Base-by-base conservation (phyloP, 192 early-diverging fungal species). In the Geranomyces variabilis region DNA sequence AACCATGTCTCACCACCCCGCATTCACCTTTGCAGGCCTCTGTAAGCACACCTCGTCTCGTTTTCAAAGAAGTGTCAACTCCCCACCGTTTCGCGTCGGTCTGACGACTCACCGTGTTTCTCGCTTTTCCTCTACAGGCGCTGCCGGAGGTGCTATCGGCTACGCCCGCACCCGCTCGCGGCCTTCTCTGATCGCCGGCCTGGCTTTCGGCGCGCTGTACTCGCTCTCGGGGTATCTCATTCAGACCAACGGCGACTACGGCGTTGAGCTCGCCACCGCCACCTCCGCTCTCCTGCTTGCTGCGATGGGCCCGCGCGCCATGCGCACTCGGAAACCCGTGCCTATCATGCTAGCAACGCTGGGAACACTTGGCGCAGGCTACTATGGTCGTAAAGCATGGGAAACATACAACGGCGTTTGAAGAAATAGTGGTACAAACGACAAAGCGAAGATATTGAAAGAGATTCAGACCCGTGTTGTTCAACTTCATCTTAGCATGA, bases 171-270 rank as follows among this genome's bases (percentile, higher is more conserved):
- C 62, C 10, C 66, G 71, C 49, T 79, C 77, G 28, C 26, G 66
- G 29, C 82, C 85, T 1, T 82, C 80, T 13, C 72, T 86, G 5
- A 75, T 82, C 30, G 85, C 85, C 17, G 85, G 85, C 12, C 34
- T 83, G n/a, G 48, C 77, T 0, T 79, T 80, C 56, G 82, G 77
- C 13, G 71, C 73, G 7, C 55, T 64, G 14, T 51, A 51, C 17
- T 19, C 14, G 14, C 61, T 30, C 24, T 29, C 46, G 56, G 81
- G 79, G 9, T 80, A 84, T 66, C 64, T 86, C 30, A 73, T 86
- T 30, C 69, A 78, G 34, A 64, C 59, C 22, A 84, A 86, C 73
- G 63, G 30, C 33, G 57, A 76, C 21, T 81, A 80, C 67, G 82
- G 85, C n/a, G 64, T 76, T 17, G 82, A 82, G 60, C 74, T 86